Conservation (phyloP, 2,329 filamentous ascomycete genomes). For the Calonectria naviculata region DNA sequence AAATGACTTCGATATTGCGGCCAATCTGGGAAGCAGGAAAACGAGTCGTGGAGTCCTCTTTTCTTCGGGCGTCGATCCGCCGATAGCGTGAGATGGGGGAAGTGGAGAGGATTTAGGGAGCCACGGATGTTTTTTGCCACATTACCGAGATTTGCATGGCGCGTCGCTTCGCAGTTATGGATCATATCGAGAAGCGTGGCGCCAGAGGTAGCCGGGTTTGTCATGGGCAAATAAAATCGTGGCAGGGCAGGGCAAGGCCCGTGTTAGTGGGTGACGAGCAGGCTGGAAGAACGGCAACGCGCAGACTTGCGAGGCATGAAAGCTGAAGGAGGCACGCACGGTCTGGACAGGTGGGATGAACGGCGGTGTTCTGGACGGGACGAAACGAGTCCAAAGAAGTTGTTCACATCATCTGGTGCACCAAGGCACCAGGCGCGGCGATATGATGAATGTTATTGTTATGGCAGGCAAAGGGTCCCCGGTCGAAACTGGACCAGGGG, state of each 20-base stretch:
- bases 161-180: constrained; percentile 13
- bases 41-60: not conserved
- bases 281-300: not conserved
- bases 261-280: not conserved
- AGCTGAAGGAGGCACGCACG: not conserved
- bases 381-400: not conserved
- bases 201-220: not conserved
- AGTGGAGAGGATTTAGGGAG: constrained; percentile 1
- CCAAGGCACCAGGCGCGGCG: not conserved
- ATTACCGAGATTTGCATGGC: constrained; percentile 30
- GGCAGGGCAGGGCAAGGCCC: not conserved
- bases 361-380: not conserved
- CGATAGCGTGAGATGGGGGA: constrained; percentile 13
- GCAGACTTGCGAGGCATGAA: not conserved
- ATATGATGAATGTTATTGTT: not conserved
- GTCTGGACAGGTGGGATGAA: not conserved
- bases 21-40: not conserved
- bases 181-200: constrained; percentile 9
- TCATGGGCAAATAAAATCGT: not conserved
- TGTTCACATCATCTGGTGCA: not conserved
- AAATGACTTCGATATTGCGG: constrained; percentile 4
- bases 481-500: constrained; percentile 14
- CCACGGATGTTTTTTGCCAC: constrained; percentile 7
- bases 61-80: constrained; percentile 11
- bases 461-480: constrained; percentile 15